Conservation (phyloP, 495 filamentous ascomycete species). For the Trypethelium eluteriae region DNA sequence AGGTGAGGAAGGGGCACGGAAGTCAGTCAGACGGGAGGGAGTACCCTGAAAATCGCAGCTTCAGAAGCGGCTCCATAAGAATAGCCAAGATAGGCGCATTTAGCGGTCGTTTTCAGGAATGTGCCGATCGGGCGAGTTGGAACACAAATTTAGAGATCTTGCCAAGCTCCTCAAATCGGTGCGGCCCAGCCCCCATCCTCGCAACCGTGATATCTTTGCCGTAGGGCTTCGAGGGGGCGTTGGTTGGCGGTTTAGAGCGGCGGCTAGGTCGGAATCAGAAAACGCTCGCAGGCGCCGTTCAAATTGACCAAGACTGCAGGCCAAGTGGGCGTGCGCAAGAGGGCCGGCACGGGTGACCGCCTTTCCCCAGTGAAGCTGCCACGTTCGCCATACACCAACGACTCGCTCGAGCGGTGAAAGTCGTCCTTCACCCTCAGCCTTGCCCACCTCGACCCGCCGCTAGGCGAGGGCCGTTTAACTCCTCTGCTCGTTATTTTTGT, state of each 20-base stretch:
- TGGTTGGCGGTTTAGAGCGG: not conserved
- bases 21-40: slow-evolving; percentile 7
- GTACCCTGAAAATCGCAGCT: not conserved
- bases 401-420: slow-evolving; percentile 5
- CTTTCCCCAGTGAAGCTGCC: slow-evolving; percentile 8
- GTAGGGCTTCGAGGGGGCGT: not conserved
- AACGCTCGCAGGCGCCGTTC: slow-evolving; percentile 1
- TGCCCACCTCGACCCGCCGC: not conserved
- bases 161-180: not conserved
- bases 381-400: not conserved
- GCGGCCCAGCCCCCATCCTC: not conserved
- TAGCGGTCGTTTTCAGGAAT: slow-evolving; percentile 2
- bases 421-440: slow-evolving; percentile 1
- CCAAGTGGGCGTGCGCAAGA: slow-evolving; percentile 9
- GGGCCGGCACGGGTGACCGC: slow-evolving; percentile 5
- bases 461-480: not conserved
- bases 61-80: not conserved
- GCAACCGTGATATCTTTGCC: not conserved
- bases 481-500: slow-evolving; percentile 11
- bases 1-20: too few species aligned
- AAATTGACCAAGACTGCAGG: slow-evolving; percentile 8
- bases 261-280: not conserved
- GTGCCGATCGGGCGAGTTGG: not conserved
- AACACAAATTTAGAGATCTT: slow-evolving; percentile 5
- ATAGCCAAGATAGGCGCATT: slow-evolving; percentile 7